Conservation (phyloP, 345 rosid genomes). For the Citropsis articulata region DNA sequence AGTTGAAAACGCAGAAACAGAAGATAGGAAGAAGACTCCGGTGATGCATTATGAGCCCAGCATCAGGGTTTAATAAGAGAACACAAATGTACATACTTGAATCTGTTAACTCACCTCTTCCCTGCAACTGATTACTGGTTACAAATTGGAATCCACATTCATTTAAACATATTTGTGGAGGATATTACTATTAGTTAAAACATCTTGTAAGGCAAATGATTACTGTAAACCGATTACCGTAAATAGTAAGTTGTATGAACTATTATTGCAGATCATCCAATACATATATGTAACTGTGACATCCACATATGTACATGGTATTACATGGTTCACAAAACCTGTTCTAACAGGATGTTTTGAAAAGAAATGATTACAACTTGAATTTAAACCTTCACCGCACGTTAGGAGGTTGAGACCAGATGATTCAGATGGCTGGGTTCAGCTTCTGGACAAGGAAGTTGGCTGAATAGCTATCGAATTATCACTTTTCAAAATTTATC, state of each 20-base stretch:
- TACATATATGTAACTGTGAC: background rate
- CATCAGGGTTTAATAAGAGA: background rate
- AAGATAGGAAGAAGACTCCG: background rate
- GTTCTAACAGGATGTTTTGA: constrained; percentile 12
- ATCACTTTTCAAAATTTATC: background rate
- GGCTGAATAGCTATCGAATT: constrained; percentile 9
- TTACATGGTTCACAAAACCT: constrained; percentile 21
- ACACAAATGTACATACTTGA: background rate
- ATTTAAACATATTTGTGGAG: background rate
- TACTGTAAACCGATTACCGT: background rate
- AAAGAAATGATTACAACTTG: constrained; percentile 16
- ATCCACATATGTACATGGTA: constrained; percentile 21
- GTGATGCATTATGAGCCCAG: background rate
- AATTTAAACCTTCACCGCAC: constrained; percentile 17
- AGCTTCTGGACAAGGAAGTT: constrained; percentile 4
- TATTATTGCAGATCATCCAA: constrained; percentile 14
- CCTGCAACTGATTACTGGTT: background rate
- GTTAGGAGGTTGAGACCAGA: background rate
- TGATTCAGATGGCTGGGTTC: background rate
- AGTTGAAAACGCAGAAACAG: background rate
- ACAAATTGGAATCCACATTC: background rate
- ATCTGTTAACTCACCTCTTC: background rate
- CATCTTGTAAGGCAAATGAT: constrained; percentile 1
- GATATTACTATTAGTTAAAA: background rate
- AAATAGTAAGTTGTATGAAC: background rate